Evolutionary conservation across 2,329 filamentous ascomycete species (phyloP), one percentile per base, ranked within the genome.

Genomic region (Trichoderma breve): DNA sequence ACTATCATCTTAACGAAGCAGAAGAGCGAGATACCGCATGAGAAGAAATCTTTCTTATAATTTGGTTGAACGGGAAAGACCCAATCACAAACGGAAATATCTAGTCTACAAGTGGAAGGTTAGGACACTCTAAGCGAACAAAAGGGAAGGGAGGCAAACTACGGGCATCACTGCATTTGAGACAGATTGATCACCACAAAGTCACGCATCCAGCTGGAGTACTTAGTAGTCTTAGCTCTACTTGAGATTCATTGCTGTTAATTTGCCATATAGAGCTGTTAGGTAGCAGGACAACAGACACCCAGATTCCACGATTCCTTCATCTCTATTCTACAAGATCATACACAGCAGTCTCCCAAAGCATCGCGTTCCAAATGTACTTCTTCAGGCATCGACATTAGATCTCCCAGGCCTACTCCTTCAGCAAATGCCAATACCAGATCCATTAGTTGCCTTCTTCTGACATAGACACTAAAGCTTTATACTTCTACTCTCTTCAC

Each of bases 51-150:
- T 76, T 51, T 79, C 76, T 74, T 55, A 76, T 8, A 60, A 68
- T 14, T 69, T 77, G 63, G 75, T 76, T 2, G 68, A 74, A 11
- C 73, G 76, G 15, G 78, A 79, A 72, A 75, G 77, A 11, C 74
- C 75, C 30, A 70, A 75, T 30, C 80, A 80, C 71, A 78, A 76
- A 64, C 66, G 74, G 61, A 74, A 71, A 55, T 78, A 79, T 51
- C 79, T 77, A 3, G 73, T 73, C 11, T 81, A 79, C 72, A 77
- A 77, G 36, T 80, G 76, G 67, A 74, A 70, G 3, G 67, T 74
- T 2, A 75, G 71, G 47, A 76, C 67, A 26, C 57, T 71, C 11
- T 24, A 66, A 12, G 53, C 47, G n/a, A 74, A 66, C 7, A 66
- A 58, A 34, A 69, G 14, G 3, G 39, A 63, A 7, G 18, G 53